Evolutionary conservation across 371 early-diverging fungal species (phyloP).

Genomic region (Mucor plumbeus): DNA sequence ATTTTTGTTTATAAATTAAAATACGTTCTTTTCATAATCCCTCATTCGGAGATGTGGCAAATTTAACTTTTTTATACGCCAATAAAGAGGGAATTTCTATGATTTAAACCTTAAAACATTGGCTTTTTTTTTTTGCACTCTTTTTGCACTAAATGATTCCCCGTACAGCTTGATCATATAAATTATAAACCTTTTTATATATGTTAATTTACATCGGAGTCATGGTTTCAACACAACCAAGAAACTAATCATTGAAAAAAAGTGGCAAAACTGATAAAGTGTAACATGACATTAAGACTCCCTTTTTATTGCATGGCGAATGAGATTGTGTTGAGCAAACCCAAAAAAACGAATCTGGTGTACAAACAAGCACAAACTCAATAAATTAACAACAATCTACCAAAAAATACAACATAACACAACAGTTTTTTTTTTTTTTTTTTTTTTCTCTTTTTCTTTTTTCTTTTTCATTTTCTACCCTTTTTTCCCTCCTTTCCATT

Average conservation of each 20-base stretch:
- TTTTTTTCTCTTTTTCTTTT: conserved; percentile 10
- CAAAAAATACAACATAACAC: conserved; percentile 8
- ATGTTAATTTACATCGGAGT: background rate
- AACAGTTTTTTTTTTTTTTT: conserved; percentile 4
- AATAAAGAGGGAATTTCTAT: too few relatives aligned
- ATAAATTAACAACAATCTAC: background rate
- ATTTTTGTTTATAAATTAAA: too few relatives aligned
- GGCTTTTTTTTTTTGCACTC: too few relatives aligned
- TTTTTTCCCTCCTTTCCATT: conserved; percentile 12
- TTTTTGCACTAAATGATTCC: background rate
- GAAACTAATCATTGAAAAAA: background rate
- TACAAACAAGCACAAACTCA: conserved; percentile 5
- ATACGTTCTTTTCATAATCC: background rate
- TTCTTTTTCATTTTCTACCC: conserved; percentile 21
- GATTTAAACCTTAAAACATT: too few relatives aligned
- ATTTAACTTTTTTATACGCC: background rate
- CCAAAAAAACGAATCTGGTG: conserved; percentile 1
- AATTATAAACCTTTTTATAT: background rate
- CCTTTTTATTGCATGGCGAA: conserved; percentile 11
- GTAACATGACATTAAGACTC: conserved; percentile 13
- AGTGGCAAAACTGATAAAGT: background rate
- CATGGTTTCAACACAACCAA: background rate
- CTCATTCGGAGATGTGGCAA: background rate
- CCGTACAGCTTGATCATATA: background rate
- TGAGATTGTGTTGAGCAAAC: background rate